These are phyloP conservation scores for Cladophialophora exuberans DNA, from an alignment of 2,329 filamentous ascomycete genomes.

Conservation along the genomic window DNA sequence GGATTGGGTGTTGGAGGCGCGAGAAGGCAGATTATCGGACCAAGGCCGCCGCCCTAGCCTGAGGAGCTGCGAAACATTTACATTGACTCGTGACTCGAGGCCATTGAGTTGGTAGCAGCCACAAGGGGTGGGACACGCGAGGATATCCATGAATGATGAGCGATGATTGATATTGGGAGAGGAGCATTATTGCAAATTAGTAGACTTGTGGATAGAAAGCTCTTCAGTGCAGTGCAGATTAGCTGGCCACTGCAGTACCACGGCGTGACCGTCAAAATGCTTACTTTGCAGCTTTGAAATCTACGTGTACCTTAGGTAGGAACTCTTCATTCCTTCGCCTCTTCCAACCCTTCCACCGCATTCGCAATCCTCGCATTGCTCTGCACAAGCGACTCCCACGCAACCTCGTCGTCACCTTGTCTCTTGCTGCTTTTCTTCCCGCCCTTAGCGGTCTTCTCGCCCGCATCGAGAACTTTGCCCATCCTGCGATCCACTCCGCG, in stretches of 20 bases:
- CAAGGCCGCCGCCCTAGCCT: constrained; percentile 51
- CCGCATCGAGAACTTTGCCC: constrained; percentile 43
- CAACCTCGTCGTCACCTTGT: constrained; percentile 38
- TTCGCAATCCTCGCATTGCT: constrained; percentile 46
- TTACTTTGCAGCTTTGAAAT: neutral
- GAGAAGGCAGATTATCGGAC: constrained; percentile 66
- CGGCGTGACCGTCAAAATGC: no score
- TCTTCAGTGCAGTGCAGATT: no score
- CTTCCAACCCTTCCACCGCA: constrained; percentile 34
- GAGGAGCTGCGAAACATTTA: no score
- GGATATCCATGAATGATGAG: neutral
- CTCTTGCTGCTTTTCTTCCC: constrained; percentile 40
- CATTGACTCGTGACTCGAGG: no score
- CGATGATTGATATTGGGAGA: neutral
- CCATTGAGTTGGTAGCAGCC: neutral
- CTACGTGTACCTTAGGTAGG: no score
- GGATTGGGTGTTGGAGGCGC: constrained; percentile 58
- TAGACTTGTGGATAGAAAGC: neutral
- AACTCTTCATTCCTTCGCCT: no score
- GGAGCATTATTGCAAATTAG: no score
- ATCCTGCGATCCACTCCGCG: constrained; percentile 57
- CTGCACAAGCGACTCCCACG: constrained; percentile 45
- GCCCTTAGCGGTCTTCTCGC: constrained; percentile 50
- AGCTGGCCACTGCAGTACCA: no score
- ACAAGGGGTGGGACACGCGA: no score